Conservation (phyloP, 2,329 filamentous ascomycete species). For the Exophiala alcalophila region DNA sequence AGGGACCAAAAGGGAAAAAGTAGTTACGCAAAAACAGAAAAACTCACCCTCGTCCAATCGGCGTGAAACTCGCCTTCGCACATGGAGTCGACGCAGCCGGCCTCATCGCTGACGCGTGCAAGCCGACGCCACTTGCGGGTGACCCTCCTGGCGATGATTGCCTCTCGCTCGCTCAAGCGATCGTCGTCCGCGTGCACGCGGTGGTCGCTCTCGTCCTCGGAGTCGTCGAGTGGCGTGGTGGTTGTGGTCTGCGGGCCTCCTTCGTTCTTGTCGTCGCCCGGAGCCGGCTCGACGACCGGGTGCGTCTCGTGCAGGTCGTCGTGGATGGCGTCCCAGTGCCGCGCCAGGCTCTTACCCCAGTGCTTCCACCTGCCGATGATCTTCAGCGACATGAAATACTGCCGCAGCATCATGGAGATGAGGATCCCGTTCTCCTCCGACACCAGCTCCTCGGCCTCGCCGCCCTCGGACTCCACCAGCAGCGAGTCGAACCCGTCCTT, state of each 20-base stretch:
- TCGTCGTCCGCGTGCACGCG: slow-evolving; percentile 6
- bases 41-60: slow-evolving; percentile 28
- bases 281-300: slow-evolving; percentile 25
- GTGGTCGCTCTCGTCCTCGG: slow-evolving; percentile 47
- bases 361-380: slow-evolving; percentile 76
- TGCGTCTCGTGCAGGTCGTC: slow-evolving; percentile 52
- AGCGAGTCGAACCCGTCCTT: slow-evolving; percentile 81
- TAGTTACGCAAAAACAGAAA: neutral
- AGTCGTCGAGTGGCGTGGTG: slow-evolving; percentile 40
- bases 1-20: neutral
- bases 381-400: slow-evolving; percentile 86
- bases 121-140: slow-evolving; percentile 30
- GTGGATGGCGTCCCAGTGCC: slow-evolving; percentile 67
- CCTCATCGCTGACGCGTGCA: slow-evolving; percentile 22
- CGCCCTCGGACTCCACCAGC: slow-evolving; percentile 72
- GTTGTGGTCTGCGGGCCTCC: slow-evolving; percentile 30
- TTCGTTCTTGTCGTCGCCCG: slow-evolving; percentile 4
- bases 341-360: slow-evolving; percentile 60
- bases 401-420: slow-evolving; percentile 79
- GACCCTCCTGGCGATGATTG: slow-evolving; percentile 26
- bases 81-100: slow-evolving; percentile 26
- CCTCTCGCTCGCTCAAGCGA: slow-evolving; percentile 28
- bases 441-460: slow-evolving; percentile 72
- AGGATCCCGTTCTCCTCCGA: slow-evolving; percentile 83
- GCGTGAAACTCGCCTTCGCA: slow-evolving; percentile 27